A percentile compares a stretch with the other conserved stretches of the same genome.
phyloP scores from a whole-genome alignment of 495 filamentous ascomycete genomes.

The Trichodelitschia bisporula region DNA sequence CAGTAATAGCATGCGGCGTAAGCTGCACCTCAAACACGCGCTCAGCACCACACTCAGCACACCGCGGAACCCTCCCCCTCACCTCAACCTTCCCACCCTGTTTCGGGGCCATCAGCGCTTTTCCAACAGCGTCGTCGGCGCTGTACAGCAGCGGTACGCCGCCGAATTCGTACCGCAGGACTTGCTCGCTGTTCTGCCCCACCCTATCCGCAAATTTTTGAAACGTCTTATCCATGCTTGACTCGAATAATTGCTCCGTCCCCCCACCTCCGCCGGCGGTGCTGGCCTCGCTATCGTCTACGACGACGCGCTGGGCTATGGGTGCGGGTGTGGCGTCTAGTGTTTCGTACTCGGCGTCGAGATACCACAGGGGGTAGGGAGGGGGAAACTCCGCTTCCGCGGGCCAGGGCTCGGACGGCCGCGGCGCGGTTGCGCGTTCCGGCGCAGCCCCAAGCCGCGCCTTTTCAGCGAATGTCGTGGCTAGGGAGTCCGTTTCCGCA shows the following conservation, averaged over 20 bases:
- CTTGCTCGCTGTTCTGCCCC: slow-evolving; percentile 79
- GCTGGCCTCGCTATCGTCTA: slow-evolving; percentile 29
- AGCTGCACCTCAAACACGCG: slow-evolving; percentile 86
- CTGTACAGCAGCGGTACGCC: slow-evolving; percentile 65
- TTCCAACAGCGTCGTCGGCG: slow-evolving; percentile 48
- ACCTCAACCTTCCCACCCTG: slow-evolving; percentile 8
- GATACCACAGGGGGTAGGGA: slow-evolving; percentile 50
- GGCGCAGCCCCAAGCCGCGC: slow-evolving; percentile 10
- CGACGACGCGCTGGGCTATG: slow-evolving; percentile 22
- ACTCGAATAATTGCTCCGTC: slow-evolving; percentile 55
- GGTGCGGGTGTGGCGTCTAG: slow-evolving; percentile 31
- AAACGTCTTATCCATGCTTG: slow-evolving; percentile 63
- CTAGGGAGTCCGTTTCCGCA: slow-evolving; percentile 18
- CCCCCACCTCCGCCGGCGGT: slow-evolving; percentile 20
- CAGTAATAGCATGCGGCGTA: slow-evolving; percentile 67
- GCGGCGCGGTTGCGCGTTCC: not conserved
- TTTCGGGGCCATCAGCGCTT: slow-evolving; percentile 20
- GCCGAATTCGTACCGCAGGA: slow-evolving; percentile 73
- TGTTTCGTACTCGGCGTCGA: slow-evolving; percentile 85
- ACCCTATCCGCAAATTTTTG: slow-evolving; percentile 75
- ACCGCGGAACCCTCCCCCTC: slow-evolving; percentile 37
- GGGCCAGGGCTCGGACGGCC: slow-evolving; percentile 47
- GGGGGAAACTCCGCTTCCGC: slow-evolving; percentile 30
- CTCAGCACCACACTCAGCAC: slow-evolving; percentile 42
- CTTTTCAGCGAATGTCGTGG: slow-evolving; percentile 53